Conservation (phyloP, 768 basidiomycete species). For the Russula vinacea region DNA sequence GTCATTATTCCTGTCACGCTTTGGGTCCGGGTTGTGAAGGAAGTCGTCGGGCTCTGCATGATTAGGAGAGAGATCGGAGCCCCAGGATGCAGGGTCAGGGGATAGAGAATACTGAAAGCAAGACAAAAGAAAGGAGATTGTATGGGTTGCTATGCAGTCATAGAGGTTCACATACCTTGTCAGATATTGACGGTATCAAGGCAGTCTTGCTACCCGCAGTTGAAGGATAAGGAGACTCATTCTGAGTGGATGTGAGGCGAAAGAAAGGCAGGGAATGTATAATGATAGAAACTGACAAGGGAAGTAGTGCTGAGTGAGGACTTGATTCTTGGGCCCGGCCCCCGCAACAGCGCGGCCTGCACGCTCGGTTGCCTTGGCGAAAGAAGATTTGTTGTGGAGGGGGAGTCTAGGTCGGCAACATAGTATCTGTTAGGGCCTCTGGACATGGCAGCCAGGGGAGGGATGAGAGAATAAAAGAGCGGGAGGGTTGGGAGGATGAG, state of each 20-base stretch:
- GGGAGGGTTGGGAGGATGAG: not conserved
- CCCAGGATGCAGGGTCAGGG: constrained; percentile 37
- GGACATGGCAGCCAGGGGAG: constrained; percentile 31
- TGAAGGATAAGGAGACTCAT: constrained; percentile 31
- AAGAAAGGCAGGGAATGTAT: not conserved
- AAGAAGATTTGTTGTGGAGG: constrained; percentile 54
- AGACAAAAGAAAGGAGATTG: not conserved
- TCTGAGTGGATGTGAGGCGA: constrained; percentile 22
- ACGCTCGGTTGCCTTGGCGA: constrained; percentile 37
- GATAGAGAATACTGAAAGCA: constrained; percentile 30
- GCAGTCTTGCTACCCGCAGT: constrained; percentile 8
- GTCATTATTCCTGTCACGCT: constrained; percentile 36
- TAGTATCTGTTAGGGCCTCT: constrained; percentile 38
- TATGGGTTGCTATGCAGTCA: not conserved
- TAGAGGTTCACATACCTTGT: constrained; percentile 31
- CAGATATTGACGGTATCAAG: constrained; percentile 33
- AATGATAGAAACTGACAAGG: constrained; percentile 38
- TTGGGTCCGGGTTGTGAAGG: constrained; percentile 38
- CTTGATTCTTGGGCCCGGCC: constrained; percentile 37
- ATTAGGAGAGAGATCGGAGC: constrained; percentile 28
- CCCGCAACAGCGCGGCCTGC: constrained; percentile 46
- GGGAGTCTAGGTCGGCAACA: constrained; percentile 44
- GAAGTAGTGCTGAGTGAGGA: constrained; percentile 42
- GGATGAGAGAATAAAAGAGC: not conserved
- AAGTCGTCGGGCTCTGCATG: constrained; percentile 35